phyloP scores from a whole-genome alignment of 208 protist species.

The Leishmania gerbilli region DNA sequence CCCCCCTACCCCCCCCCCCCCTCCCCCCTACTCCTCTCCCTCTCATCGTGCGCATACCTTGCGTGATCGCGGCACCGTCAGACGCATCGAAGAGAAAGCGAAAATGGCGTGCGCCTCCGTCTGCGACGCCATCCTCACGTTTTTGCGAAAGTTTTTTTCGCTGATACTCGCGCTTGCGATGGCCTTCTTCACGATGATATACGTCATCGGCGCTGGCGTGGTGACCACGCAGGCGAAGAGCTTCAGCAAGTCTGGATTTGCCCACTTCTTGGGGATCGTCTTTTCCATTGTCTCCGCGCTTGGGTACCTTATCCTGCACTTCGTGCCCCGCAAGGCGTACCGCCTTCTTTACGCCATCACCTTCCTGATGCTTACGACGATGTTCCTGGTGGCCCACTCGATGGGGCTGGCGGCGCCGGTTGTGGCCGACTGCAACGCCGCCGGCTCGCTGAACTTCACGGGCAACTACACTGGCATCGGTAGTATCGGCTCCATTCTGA shows the following conservation, averaged over 20 bases:
- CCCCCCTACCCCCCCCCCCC: neutral
- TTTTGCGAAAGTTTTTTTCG: constrained; percentile 82
- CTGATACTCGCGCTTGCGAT: constrained; percentile 72
- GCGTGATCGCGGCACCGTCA: neutral
- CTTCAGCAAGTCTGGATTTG: constrained; percentile 62
- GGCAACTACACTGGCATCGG: constrained; percentile 32
- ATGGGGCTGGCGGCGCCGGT: constrained; percentile 60
- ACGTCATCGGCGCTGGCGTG: constrained; percentile 56
- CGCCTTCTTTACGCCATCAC: constrained; percentile 82
- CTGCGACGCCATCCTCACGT: constrained; percentile 43
- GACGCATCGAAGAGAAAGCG: neutral
- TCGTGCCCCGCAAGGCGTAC: constrained; percentile 78
- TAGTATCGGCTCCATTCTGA: constrained; percentile 18
- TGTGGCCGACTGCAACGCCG: constrained; percentile 60
- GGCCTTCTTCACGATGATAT: constrained; percentile 62
- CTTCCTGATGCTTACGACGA: constrained; percentile 51
- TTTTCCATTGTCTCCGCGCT: constrained; percentile 54
- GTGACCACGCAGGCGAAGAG: constrained; percentile 55
- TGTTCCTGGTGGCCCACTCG: constrained; percentile 70
- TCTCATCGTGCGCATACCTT: neutral
- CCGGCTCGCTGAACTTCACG: constrained; percentile 16
- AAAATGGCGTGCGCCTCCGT: constrained; percentile 36
- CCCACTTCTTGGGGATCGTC: constrained; percentile 76
- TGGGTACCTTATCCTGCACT: constrained; percentile 75
- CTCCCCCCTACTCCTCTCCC: neutral